Evolutionary conservation across 345 rosid species (phyloP).

Genomic region (Populus davidiana): DNA sequence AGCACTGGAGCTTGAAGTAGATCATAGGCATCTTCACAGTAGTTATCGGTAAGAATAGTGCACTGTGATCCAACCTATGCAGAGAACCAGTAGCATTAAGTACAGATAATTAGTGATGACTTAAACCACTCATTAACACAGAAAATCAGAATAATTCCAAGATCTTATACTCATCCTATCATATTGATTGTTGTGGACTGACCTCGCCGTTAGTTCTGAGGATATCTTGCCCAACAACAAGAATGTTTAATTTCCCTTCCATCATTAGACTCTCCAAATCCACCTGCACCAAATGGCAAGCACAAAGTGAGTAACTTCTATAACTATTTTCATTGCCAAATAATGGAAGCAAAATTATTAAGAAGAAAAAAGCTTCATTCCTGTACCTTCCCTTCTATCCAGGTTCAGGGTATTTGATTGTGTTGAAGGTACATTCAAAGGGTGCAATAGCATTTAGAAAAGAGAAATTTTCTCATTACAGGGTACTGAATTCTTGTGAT

Average conservation of each 20-base stretch:
- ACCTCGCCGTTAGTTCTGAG: conserved; percentile 49
- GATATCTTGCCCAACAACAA: conserved; percentile 57
- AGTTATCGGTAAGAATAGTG: conserved; percentile 61
- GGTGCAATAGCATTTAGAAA: too few species aligned
- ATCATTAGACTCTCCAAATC: conserved; percentile 61
- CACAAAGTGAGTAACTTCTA: not conserved
- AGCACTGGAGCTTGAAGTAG: conserved; percentile 45
- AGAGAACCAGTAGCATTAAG: not conserved
- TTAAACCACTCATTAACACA: too few species aligned
- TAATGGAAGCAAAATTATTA: too few species aligned
- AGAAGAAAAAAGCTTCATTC: too few species aligned
- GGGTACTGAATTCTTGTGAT: too few species aligned
- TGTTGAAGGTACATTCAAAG: too few species aligned
- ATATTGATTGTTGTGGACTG: not conserved
- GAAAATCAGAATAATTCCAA: too few species aligned
- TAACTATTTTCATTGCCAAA: too few species aligned
- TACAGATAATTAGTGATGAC: too few species aligned
- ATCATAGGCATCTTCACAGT: conserved; percentile 69
- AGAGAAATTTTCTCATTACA: too few species aligned
- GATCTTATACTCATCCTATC: not conserved
- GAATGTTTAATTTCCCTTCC: conserved; percentile 45
- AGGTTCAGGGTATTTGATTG: too few species aligned
- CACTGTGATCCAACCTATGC: conserved; percentile 38
- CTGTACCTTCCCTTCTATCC: too few species aligned
- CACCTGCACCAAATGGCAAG: conserved; percentile 32